Conservation (phyloP, 441 rosid species). For the Corymbia citriodora region DNA sequence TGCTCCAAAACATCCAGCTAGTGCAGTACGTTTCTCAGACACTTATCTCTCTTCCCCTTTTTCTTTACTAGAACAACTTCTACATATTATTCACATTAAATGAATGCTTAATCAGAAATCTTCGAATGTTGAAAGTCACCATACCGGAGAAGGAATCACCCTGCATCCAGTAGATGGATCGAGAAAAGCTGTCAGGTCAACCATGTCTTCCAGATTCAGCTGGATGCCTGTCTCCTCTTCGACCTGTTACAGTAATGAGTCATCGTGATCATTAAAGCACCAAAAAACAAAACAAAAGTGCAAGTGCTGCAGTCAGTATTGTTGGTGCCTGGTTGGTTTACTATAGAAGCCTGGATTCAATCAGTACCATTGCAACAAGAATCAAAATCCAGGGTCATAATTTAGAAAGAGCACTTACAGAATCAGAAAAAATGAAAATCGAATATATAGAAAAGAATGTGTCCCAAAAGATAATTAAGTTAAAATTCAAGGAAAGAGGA, state of each 20-base stretch:
- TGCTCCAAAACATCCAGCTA: neutral
- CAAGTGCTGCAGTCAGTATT: neutral
- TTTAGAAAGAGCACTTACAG: neutral
- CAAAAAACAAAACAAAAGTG: neutral
- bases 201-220: constrained; percentile 62
- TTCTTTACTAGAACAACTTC: neutral
- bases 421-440: neutral
- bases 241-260: constrained; percentile 37
- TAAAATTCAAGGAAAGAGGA: neutral
- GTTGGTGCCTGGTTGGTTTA: neutral
- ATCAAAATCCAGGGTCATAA: neutral
- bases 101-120: neutral
- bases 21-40: neutral
- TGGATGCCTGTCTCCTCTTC: constrained; percentile 87
- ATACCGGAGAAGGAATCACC: constrained; percentile 77
- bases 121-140: constrained; percentile 2
- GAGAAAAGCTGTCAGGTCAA: constrained; percentile 83
- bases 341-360: neutral
- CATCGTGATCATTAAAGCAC: neutral
- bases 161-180: constrained; percentile 62
- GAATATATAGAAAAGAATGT: neutral
- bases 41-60: neutral
- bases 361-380: neutral
- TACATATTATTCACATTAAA: neutral
- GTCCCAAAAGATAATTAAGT: neutral